Evolutionary conservation across 805 yeast species (phyloP), one percentile per base, ranked within the genome.

Genomic region (Schizosaccharomyces cryophilus): DNA sequence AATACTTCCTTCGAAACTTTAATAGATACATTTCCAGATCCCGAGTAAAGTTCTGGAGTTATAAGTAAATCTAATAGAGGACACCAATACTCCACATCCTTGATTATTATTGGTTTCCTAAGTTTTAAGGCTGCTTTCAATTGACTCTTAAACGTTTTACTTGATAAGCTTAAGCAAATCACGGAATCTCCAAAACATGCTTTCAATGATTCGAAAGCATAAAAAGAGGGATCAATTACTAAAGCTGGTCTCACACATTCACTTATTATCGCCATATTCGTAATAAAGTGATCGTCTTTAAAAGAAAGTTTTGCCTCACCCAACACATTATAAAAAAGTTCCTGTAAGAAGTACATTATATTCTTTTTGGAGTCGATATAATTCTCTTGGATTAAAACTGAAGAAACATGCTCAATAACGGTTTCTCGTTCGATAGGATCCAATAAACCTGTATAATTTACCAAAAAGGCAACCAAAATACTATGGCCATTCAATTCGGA

Each of bases 61-160:
- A 90, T 69, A 1, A 90, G 70, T 0, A 84, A 75, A 62, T 78
- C 78, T 11, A 90, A 67, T 6, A 85, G 71, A 0, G 96, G 95
- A 68, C 90, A 90, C 67, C 78, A 82, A 64, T 77, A 72, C 67
- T 90, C 96, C 3, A 89, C 88, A 71, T 90, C 90, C 65, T 80
- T 80, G 19, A 90, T 75, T 15, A 89, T 67, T 6, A 90, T 72
- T 0, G 78, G 66, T 2, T 86, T 87, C 4, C 97, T 96, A 74
- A 89, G 89, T 64, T 93, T 74, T 31, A 89, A 68, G 0, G 95
- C 83, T 66, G 87, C 84, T 68, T 88, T 95, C 17, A 90, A 67
- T 54, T 80, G 84, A 64, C 81, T 82, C 2, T 78, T 68, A 68
- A 82, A 85, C 0, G 83, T 79, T 4, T 75, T 78, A 66, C 85